Percentiles rank a stretch among this genome's conserved stretches.
Evolutionary conservation across 495 filamentous ascomycete genomes (phyloP).

Genomic region (Haplographium delicatum): DNA sequence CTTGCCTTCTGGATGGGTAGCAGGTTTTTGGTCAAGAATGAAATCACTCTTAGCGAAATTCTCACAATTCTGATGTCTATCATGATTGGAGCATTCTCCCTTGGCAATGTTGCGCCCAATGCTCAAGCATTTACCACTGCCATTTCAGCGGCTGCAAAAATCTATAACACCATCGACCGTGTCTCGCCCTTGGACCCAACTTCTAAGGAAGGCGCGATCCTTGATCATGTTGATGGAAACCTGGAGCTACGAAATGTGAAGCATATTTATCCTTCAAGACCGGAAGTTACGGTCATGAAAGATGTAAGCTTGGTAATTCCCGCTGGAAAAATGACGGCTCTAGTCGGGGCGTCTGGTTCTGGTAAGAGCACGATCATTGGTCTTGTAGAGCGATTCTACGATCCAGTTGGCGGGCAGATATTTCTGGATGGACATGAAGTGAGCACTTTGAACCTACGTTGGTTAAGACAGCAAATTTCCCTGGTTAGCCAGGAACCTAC

Average conservation of each 20-base stretch:
- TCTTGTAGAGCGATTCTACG: constrained; percentile 88
- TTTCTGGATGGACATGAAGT: constrained; percentile 82
- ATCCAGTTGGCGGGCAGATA: constrained; percentile 74
- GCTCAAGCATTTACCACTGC: constrained; percentile 76
- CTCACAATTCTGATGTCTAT: constrained; percentile 84
- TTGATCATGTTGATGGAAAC: constrained; percentile 66
- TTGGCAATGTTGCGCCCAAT: constrained; percentile 86
- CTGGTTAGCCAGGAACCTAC: constrained; percentile 81
- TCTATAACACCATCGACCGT: constrained; percentile 88
- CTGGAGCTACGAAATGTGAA: constrained; percentile 81
- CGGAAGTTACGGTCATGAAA: constrained; percentile 82
- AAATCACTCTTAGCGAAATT: constrained; percentile 40
- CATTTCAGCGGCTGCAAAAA: constrained; percentile 80
- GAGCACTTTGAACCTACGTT: constrained; percentile 74
- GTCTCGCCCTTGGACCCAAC: constrained; percentile 81
- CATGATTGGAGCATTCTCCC: constrained; percentile 85
- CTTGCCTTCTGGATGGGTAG: constrained; percentile 96
- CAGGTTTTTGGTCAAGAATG: constrained; percentile 62
- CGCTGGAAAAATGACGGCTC: constrained; percentile 80
- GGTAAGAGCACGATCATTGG: constrained; percentile 93
- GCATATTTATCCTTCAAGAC: constrained; percentile 90
- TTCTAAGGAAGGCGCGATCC: constrained; percentile 60
- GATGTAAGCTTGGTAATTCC: constrained; percentile 72
- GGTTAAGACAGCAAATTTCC: constrained; percentile 87
- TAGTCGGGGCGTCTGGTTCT: constrained; percentile 83